Conservation (phyloP, 1,284 basidiomycete species). For the Heterobasidion irregulare region DNA sequence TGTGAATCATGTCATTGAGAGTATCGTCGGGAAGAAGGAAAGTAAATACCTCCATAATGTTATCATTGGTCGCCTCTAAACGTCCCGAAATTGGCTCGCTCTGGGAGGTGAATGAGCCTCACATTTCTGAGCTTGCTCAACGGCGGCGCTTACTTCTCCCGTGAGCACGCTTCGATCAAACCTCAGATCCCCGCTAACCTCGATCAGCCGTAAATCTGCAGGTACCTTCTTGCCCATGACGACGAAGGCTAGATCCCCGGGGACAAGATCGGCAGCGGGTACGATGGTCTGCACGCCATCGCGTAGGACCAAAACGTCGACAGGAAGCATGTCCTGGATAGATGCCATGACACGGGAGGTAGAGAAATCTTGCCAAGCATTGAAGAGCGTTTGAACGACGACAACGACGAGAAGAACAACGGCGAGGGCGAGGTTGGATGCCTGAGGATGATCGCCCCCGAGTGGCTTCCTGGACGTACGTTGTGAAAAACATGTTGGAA, state of each 20-base stretch:
- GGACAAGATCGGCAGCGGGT: conserved; percentile 54
- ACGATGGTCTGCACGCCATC: conserved; percentile 28
- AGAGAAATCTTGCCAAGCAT: conserved; percentile 39
- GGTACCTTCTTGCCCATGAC: conserved; percentile 56
- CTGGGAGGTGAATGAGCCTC: conserved; percentile 2
- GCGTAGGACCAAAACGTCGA: conserved; percentile 37
- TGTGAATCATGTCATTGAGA: background rate
- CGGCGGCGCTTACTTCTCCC: conserved; percentile 31
- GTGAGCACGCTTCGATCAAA: conserved; percentile 58
- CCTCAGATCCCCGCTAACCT: conserved; percentile 46
- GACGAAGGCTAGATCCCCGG: conserved; percentile 55
- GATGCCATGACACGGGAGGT: conserved; percentile 41
- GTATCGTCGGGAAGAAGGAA: background rate
- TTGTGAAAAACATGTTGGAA: conserved; percentile 2
- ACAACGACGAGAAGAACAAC: conserved; percentile 40
- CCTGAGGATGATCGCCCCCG: conserved; percentile 33
- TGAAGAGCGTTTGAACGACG: conserved; percentile 31
- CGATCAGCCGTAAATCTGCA: conserved; percentile 58
- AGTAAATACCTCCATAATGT: conserved; percentile 22
- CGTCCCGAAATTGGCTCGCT: conserved; percentile 33
- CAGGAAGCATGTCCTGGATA: conserved; percentile 41
- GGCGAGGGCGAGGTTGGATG: conserved; percentile 39
- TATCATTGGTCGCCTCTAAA: conserved; percentile 32
- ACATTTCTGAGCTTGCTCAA: background rate
- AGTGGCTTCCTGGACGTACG: conserved; percentile 35